Base-by-base conservation (phyloP, 2,329 filamentous ascomycete species). In the Aspergillus ibericus region DNA sequence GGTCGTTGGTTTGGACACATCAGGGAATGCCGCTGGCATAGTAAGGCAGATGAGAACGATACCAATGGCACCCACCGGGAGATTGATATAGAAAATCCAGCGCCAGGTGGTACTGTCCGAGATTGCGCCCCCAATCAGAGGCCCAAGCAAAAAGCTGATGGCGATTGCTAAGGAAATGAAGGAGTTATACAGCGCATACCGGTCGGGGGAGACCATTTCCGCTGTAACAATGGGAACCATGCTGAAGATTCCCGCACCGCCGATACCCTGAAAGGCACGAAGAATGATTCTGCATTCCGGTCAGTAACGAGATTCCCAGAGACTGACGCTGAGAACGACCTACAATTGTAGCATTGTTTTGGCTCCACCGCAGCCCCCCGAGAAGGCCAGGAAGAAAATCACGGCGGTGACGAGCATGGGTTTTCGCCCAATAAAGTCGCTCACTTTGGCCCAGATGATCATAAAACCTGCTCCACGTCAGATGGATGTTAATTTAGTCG, bases 61-160 rank as follows among this genome's bases (percentile, higher is more conserved):
- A 53, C 29, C 27, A 29, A 29, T 29, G 4, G 44, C 34, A 1
- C 50, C 50, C 16, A 38, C 34, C 20, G 50, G 56, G 25, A 58
- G 42, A 38, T 52, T 57, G 5, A 56, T 42, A 25, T 51, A 56
- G 42, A 56, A 59, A 2, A 59, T 49, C 58, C 53, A 56, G 4
- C 53, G 38, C 58, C 53, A 59, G 1, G 49, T 27, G 1, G 42
- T 50, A 27, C 36, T 8, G 12, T 53, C 48, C 3, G 36, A 34
- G 10, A 59, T 49, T 3, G 44, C 48, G 8, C 53, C 53, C 3
- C 53, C 54, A 5, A 56, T 16, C 7, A 59, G 9, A 1, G 49
- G 58, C 1, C 53, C 53, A 6, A 59, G 38, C 7, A 57, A 22
- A 8, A 44, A 34, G 18, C 36, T 46, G 8, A 56, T 15, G 27